Evolutionary conservation across 2,329 filamentous ascomycete genomes (phyloP), one percentile per base, ranked within the genome.

Genomic region (Penicillium concentricum): DNA sequence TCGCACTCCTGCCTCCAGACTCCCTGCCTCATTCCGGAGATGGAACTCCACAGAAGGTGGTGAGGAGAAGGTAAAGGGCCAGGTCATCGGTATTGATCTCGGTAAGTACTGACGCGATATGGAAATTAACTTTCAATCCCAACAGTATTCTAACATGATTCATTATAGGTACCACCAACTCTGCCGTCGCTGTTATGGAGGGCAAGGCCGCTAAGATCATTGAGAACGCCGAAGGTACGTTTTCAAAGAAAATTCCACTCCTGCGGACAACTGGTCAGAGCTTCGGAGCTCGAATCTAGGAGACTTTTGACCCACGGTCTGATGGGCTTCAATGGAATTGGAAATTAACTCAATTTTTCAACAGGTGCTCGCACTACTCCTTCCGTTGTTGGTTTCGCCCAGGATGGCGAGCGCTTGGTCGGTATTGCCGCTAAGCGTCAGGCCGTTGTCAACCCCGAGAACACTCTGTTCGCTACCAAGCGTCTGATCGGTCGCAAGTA

Each of bases 401-500:
- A 95, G 81, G 92, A 96, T 75, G 92, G 92, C 66, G 93, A 97
- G 85, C 89, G 93, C 74, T 84, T 97, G 62, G 93, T 97, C 67
- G 93, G 93, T 89, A 92, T 97, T 67, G 91, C 93, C 61, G 93
- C 93, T 71, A 97, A 97, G 87, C 92, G 92, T 74, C 93, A 97
- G 82, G 93, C 92, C 64, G 93, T 97, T 69, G 92, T 97, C 72
- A 97, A 97, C 84, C 93, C 93, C 60, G 92, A 97, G 80, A 97
- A 97, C 84, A 97, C 93, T 57, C 87, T 97, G 58, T 97, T 97
- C 78, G 93, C 92, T 77, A 97, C 93, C 66, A 97, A 97, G 88
- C 91, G 93, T 86, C 87, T 97, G 76, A 97, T 97, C 78, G 93
- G 93, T 74, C 91, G 93, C 77, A 97, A 97, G 84, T 97, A 93